Percentiles rank a stretch among this genome's conserved stretches.
phyloP scores from a whole-genome alignment of 31 red algal species.

The Asparagopsis taxiformis region DNA sequence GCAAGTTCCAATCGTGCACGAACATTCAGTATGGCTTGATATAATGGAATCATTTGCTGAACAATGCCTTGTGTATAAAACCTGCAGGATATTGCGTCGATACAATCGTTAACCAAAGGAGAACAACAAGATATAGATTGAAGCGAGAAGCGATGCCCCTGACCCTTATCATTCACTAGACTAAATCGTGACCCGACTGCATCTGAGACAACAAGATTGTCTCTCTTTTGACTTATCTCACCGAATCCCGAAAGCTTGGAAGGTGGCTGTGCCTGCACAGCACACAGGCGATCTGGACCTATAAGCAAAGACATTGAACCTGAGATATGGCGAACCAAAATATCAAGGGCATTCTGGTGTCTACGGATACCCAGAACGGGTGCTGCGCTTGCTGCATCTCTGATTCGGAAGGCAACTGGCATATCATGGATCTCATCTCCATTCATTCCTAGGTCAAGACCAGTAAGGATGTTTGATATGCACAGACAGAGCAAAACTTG shows the following conservation, averaged over 20 bases:
- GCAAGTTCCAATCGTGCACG: neutral
- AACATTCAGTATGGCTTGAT: neutral
- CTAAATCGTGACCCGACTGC: neutral
- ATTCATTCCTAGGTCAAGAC: conserved; percentile 38
- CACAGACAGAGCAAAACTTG: conserved; percentile 57
- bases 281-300: conserved; percentile 57
- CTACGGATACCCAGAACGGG: conserved; percentile 54
- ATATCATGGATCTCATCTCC: conserved; percentile 9
- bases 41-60: neutral
- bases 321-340: conserved; percentile 36
- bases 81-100: neutral
- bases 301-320: conserved; percentile 62
- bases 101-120: neutral
- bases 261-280: conserved; percentile 20
- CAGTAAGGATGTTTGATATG: conserved; percentile 29
- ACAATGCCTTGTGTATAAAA: neutral
- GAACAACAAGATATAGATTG: neutral
- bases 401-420: conserved; percentile 44
- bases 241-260: neutral
- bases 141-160: neutral
- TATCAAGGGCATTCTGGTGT: conserved; percentile 46
- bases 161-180: neutral
- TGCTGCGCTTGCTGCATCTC: conserved; percentile 52
- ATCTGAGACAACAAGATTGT: neutral
- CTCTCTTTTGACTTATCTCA: neutral